These are phyloP conservation scores for Saccharata proteae DNA, from an alignment of 2,329 filamentous ascomycete genomes.

Conservation along the genomic window DNA sequence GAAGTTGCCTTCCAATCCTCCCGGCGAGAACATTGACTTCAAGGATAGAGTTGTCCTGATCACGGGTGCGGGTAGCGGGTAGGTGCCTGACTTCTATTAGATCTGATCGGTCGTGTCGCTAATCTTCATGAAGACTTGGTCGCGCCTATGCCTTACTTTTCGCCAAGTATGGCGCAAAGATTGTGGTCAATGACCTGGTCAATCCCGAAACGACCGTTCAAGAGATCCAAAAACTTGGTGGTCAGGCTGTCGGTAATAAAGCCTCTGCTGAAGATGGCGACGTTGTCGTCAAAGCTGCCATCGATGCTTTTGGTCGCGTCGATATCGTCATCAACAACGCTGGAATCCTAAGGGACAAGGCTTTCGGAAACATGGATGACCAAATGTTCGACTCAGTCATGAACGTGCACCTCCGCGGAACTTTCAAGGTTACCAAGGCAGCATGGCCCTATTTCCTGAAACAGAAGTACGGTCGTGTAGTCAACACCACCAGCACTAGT, in stretches of 20 bases:
- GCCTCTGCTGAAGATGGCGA: conserved; percentile 90
- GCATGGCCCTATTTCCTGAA: conserved; percentile 97
- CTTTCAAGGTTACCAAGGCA: conserved; percentile 93
- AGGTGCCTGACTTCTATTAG: conserved; percentile 4
- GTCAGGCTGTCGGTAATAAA: conserved; percentile 85
- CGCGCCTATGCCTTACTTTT: conserved; percentile 83
- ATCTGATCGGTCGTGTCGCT: conserved; percentile 7
- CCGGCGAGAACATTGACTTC: conserved; percentile 66
- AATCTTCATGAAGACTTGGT: conserved; percentile 52
- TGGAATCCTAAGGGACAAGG: conserved; percentile 94
- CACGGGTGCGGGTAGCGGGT: conserved; percentile 72
- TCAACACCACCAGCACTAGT: conserved; percentile 94
- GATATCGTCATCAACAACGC: conserved; percentile 98
- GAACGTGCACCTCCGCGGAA: conserved; percentile 85
- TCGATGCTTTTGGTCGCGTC: conserved; percentile 85
- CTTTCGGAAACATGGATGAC: conserved; percentile 96
- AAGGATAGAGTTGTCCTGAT: conserved; percentile 75
- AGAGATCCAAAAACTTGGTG: conserved; percentile 83
- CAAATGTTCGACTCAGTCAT: conserved; percentile 84
- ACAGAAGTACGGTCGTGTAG: conserved; percentile 93
- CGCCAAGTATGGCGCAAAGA: conserved; percentile 66
- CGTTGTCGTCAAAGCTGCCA: conserved; percentile 78
- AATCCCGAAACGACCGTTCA: conserved; percentile 83
- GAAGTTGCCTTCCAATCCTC: conserved; percentile 60
- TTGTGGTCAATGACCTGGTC: conserved; percentile 93